Evolutionary conservation across 345 rosid species (phyloP).

Genomic region (Bruguiera sexangula): DNA sequence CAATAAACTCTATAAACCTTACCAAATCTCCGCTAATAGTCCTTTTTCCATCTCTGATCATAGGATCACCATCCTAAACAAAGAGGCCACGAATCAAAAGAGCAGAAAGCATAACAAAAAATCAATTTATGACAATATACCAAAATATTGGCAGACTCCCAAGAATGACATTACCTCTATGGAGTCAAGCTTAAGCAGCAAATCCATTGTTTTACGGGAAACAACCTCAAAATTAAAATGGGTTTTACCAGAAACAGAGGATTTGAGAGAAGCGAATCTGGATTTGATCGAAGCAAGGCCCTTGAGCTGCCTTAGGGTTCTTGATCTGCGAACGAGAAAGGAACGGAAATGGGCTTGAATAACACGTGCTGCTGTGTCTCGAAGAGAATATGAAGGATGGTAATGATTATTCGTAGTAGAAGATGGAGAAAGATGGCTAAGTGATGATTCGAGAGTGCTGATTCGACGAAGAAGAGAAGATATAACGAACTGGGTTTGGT

Average conservation of each 20-base stretch:
- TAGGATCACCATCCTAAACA: slow-evolving; percentile 60
- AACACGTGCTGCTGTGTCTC: slow-evolving; percentile 75
- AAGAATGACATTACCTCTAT: slow-evolving; percentile 49
- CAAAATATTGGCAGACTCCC: neutral
- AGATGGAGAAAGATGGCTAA: slow-evolving; percentile 31
- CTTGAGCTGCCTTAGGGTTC: slow-evolving; percentile 71
- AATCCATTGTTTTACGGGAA: slow-evolving; percentile 55
- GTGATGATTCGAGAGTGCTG: slow-evolving; percentile 49
- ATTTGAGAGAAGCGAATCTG: slow-evolving; percentile 54
- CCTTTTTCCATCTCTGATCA: slow-evolving; percentile 75
- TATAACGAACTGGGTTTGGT: slow-evolving; percentile 17
- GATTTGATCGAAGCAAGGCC: slow-evolving; percentile 70
- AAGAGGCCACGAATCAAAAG: neutral
- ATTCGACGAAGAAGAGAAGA: slow-evolving; percentile 52
- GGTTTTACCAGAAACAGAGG: slow-evolving; percentile 48
- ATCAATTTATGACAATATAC: neutral
- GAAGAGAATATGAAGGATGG: slow-evolving; percentile 33
- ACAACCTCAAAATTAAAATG: slow-evolving; percentile 41
- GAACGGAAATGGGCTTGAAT: slow-evolving; percentile 78
- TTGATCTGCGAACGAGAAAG: slow-evolving; percentile 72
- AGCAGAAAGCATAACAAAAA: neutral
- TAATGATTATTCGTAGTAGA: slow-evolving; percentile 11
- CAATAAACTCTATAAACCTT: slow-evolving; percentile 56
- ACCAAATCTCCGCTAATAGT: slow-evolving; percentile 61
- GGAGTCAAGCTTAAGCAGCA: slow-evolving; percentile 72